These are phyloP conservation scores for Fistulifera solaris DNA, from an alignment of 108 stramenopile species.

Conservation along the genomic window DNA sequence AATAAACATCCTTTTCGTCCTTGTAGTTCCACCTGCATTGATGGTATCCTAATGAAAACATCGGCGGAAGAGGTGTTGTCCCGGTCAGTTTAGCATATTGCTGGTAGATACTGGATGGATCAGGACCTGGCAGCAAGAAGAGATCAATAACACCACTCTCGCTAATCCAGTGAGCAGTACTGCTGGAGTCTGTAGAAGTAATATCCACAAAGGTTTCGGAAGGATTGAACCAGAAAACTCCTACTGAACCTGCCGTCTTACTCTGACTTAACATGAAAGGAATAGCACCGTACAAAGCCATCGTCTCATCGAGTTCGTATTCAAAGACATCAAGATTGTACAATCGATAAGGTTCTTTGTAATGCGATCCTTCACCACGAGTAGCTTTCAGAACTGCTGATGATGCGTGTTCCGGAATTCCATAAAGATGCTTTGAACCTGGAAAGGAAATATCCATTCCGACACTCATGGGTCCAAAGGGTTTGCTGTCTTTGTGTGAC, in stretches of 20 bases:
- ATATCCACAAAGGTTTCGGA: constrained; percentile 98
- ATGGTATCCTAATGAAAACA: constrained; percentile 98
- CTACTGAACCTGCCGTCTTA: constrained; percentile 58
- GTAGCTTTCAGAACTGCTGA: constrained; percentile 82
- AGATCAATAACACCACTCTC: constrained; percentile 87
- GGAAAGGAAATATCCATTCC: constrained; percentile 93
- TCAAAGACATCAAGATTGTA: constrained; percentile 99
- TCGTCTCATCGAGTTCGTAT: constrained; percentile 96
- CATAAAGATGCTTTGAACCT: constrained; percentile 72
- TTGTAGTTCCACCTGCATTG: constrained; percentile 99
- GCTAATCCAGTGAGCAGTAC: constrained; percentile 86
- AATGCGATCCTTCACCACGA: constrained; percentile 48
- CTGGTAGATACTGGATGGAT: constrained; percentile 58
- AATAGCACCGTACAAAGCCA: constrained; percentile 96
- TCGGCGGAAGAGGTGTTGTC: constrained; percentile 77
- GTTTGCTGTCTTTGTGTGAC: constrained; percentile 84
- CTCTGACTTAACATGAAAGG: constrained; percentile 83
- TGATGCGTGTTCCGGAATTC: constrained; percentile 97
- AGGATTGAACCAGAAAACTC: constrained; percentile 98
- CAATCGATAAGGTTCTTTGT: constrained; percentile 94
- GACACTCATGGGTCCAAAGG: constrained; percentile 90
- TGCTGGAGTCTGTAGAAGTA: constrained; percentile 24
- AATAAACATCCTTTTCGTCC: constrained; percentile 91
- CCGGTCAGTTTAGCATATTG: constrained; percentile 93
- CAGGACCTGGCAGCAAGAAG: constrained; percentile 78